Conservation (phyloP, 805 yeast species). For the Clavispora carvajalis region DNA sequence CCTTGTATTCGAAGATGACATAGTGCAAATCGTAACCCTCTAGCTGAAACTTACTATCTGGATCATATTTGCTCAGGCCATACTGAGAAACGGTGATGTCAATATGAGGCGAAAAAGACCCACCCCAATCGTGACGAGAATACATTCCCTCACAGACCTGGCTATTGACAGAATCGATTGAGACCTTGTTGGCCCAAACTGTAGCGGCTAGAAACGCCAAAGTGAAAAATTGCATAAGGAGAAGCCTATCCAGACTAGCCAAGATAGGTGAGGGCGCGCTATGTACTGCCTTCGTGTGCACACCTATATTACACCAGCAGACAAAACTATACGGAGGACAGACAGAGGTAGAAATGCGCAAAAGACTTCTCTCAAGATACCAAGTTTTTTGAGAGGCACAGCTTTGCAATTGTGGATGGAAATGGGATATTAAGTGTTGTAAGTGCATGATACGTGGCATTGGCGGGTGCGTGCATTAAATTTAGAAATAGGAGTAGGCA, state of each 20-base stretch:
- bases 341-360: too few species aligned
- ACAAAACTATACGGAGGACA: too few species aligned
- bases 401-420: too few species aligned
- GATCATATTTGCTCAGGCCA: constrained; percentile 25
- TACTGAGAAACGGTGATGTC: constrained; percentile 24
- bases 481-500: too few species aligned
- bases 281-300: neutral
- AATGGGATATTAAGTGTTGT: too few species aligned
- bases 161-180: constrained; percentile 41
- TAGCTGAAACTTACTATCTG: constrained; percentile 56
- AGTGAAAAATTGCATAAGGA: constrained; percentile 3
- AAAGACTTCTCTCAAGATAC: too few species aligned
- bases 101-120: constrained; percentile 55
- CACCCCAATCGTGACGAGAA: constrained; percentile 82
- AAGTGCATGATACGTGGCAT: too few species aligned
- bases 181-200: constrained; percentile 39
- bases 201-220: constrained; percentile 5
- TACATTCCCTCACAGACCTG: constrained; percentile 91
- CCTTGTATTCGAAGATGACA: constrained; percentile 80
- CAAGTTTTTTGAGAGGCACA: too few species aligned
- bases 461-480: too few species aligned
- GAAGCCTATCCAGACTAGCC: neutral
- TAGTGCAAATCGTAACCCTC: constrained; percentile 46
- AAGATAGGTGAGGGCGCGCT: neutral
- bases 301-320: too few species aligned